Evolutionary conservation across 306 rosid species (phyloP).

Genomic region (Aeschynomene evenia): DNA sequence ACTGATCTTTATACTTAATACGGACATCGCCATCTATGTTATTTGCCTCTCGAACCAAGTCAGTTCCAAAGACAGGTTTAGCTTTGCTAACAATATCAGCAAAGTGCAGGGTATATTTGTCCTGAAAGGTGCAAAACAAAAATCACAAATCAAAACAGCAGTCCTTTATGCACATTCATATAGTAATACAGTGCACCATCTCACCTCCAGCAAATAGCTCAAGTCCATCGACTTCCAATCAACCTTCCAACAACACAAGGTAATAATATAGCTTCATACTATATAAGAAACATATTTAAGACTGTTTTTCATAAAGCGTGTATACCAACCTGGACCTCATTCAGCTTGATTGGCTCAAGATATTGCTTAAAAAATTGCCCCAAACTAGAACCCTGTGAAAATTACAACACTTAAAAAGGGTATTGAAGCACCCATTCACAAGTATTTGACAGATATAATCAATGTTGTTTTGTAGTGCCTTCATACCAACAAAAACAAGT

Average conservation of each 20-base stretch:
- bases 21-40: conserved; percentile 75
- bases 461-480: not conserved
- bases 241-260: conserved; percentile 52
- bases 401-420: conserved; percentile 21
- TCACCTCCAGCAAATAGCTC: conserved; percentile 91
- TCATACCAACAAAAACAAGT: not conserved
- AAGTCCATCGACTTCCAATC: conserved; percentile 86
- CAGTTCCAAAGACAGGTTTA: conserved; percentile 64
- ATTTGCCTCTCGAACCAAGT: conserved; percentile 67
- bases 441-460: conserved; percentile 18
- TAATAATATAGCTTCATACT: conserved; percentile 29
- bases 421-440: conserved; percentile 5
- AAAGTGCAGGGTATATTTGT: conserved; percentile 57
- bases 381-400: conserved; percentile 86
- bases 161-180: not conserved
- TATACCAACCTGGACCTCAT: conserved; percentile 63
- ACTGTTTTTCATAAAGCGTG: conserved; percentile 12
- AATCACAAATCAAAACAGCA: conserved; percentile 25
- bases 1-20: conserved; percentile 60
- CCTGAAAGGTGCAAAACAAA: conserved; percentile 50
- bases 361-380: conserved; percentile 87
- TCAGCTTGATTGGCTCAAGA: conserved; percentile 92
- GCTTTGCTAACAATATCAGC: conserved; percentile 64
- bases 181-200: conserved; percentile 22
- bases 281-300: conserved; percentile 22